Percentiles rank a stretch among this genome's conserved stretches.
Conservation (phyloP, 2,329 filamentous ascomycete genomes). For the Nothophaeocryptopus gaeumannii region DNA sequence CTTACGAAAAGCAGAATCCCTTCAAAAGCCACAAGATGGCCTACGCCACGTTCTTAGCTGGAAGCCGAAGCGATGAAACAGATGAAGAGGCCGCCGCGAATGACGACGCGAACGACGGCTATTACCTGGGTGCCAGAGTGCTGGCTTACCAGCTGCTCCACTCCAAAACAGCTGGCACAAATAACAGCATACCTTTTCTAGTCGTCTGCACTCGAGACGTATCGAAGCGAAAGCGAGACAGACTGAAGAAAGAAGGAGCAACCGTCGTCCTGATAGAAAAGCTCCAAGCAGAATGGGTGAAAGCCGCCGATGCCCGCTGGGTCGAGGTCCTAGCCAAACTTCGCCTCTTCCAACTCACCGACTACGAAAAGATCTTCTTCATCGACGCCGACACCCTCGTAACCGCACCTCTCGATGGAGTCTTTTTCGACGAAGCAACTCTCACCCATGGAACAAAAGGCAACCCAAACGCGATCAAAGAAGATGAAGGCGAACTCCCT, state of each 20-base stretch:
- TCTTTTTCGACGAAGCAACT: slow-evolving; percentile 39
- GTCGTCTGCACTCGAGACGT: slow-evolving; percentile 39
- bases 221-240: slow-evolving; percentile 35
- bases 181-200: slow-evolving; percentile 38
- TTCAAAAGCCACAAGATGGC: slow-evolving; percentile 33
- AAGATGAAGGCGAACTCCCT: slow-evolving; percentile 39
- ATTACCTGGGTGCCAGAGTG: slow-evolving; percentile 36
- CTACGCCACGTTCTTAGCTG: slow-evolving; percentile 40
- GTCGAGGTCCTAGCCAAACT: slow-evolving; percentile 39
- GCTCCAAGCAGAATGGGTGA: slow-evolving; percentile 34
- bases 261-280: slow-evolving; percentile 36
- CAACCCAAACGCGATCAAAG: slow-evolving; percentile 22
- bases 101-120: slow-evolving; percentile 35
- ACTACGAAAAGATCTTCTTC: slow-evolving; percentile 37
- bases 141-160: slow-evolving; percentile 40
- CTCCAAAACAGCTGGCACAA: slow-evolving; percentile 35
- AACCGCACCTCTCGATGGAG: slow-evolving; percentile 27
- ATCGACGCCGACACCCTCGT: slow-evolving; percentile 36
- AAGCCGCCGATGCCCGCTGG: slow-evolving; percentile 31
- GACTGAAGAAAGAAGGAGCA: slow-evolving; percentile 37
- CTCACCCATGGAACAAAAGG: slow-evolving; percentile 31
- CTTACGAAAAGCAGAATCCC: slow-evolving; percentile 13
- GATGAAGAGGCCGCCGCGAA: slow-evolving; percentile 25
- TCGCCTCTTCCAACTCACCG: slow-evolving; percentile 34
- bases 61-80: slow-evolving; percentile 22